Percentiles rank a stretch among this genome's conserved stretches.
Evolutionary conservation across 305 asterid genomes (phyloP).

Genomic region (Fraxinus ornus): DNA sequence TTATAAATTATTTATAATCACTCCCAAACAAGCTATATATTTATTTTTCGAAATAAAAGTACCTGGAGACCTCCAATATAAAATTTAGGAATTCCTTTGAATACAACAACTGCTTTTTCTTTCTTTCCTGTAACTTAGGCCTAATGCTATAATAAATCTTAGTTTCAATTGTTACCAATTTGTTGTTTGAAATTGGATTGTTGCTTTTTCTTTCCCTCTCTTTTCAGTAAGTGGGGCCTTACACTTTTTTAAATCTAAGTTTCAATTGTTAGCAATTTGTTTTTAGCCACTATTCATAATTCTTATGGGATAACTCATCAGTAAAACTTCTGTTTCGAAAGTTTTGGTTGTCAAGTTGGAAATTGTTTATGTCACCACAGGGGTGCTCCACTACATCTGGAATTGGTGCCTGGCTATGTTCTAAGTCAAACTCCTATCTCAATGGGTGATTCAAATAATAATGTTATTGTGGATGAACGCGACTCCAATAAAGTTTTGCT

Average conservation of each 20-base stretch:
- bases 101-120: neutral
- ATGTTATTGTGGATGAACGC: constrained; percentile 42
- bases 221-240: too few relatives aligned
- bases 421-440: constrained; percentile 43
- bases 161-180: neutral
- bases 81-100: too few relatives aligned
- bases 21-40: neutral
- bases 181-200: neutral
- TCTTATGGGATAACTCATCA: neutral
- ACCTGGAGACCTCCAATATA: neutral
- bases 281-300: neutral
- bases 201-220: too few relatives aligned
- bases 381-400: constrained; percentile 90
- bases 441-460: constrained; percentile 16
- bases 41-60: too few relatives aligned
- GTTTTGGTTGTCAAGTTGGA: constrained; percentile 23
- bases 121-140: neutral
- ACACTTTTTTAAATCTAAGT: too few relatives aligned
- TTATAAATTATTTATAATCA: too few relatives aligned
- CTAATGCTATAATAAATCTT: too few relatives aligned
- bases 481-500: constrained; percentile 50
- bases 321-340: neutral
- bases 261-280: too few relatives aligned
- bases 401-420: constrained; percentile 90
- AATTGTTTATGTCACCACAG: constrained; percentile 33